Conservation (phyloP, 345 rosid genomes). For the Arabidopsis suecica region DNA sequence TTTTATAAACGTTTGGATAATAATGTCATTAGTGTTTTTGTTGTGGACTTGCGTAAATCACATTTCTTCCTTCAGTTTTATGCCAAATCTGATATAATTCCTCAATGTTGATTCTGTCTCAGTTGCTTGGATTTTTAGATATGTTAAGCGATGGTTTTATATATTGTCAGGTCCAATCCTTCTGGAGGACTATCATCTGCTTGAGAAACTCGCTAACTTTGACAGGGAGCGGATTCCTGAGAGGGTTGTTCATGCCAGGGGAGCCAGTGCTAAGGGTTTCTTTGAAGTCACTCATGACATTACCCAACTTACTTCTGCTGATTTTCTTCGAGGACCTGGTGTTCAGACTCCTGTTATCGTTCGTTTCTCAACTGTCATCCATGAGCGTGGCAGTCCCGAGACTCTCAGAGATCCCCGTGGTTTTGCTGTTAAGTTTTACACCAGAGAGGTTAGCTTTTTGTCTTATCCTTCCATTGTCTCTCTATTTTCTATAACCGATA, state of each 20-base stretch:
- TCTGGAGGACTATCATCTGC: conserved; percentile 93
- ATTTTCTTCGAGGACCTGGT: conserved; percentile 92
- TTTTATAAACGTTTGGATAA: conserved; percentile 9
- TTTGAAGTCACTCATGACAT: conserved; percentile 96
- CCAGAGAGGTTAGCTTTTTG: conserved; percentile 78
- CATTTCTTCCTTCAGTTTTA: conserved; percentile 13
- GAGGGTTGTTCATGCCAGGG: conserved; percentile 98
- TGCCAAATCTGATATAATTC: not conserved
- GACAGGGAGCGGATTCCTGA: conserved; percentile 95
- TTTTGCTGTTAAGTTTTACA: conserved; percentile 96
- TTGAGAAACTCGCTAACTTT: conserved; percentile 92
- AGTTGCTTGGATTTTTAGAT: not conserved
- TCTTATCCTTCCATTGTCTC: conserved; percentile 8
- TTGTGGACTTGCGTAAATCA: not conserved
- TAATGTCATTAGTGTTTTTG: not conserved
- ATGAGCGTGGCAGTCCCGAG: conserved; percentile 99
- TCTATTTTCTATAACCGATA: not conserved
- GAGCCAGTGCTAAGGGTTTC: conserved; percentile 99
- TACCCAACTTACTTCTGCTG: conserved; percentile 80
- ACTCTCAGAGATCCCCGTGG: conserved; percentile 97
- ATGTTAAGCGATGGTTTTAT: not conserved
- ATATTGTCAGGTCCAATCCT: conserved; percentile 81
- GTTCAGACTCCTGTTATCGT: conserved; percentile 95
- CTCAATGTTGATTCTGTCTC: not conserved
- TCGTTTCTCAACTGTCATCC: conserved; percentile 97